Base-by-base conservation (phyloP, 176 grass and related monocot genomes). In the Saccharum officinarum region DNA sequence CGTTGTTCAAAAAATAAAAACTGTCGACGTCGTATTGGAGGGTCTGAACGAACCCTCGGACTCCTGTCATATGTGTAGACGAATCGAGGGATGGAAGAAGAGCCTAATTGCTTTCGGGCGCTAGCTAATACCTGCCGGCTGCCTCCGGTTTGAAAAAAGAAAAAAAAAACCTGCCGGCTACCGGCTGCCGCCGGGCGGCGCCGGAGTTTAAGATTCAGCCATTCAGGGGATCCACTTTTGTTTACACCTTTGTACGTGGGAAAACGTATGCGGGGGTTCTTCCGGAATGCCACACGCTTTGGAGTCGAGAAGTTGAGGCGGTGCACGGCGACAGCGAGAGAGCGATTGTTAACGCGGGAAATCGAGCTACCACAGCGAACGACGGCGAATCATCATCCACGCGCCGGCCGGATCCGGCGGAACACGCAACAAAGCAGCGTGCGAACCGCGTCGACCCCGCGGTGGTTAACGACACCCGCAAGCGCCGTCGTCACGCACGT, bases 401-500 rank as follows among this genome's bases (percentile, higher is more conserved):
- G 40, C 76, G 59, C 34, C 4, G 14, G 46, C 46, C 46, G 44
- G 12, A 14, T 46, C 26, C 16, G 40, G 38, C 66, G 79, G 18
- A 57, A 8, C 49, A 71, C 34, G 68, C 80, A 12, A 71, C 34
- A 1, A 6, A 18, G 68, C 80, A 60, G 80, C 49, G 80, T 83
- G 20, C 2, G 55, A 71, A 72, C 80, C 80, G 80, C 68, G 80
- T 83, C 22, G 80, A 67, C 8, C 1, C 25, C 77, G 77, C 77
- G 60, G 60, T 30, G 37, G 13, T 40, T n/a, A 6, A 11, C 26
- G 6, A 46, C 28, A 3, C n/a, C n/a, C 31, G 16, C 31, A 12
- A 16, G 64, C 9, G 12, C 18, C 28, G 5, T 47, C 63, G 78
- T 68, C 62, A 50, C 78, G 60, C 10, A 34, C 9, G 12, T 42